Base-by-base conservation (phyloP, 306 rosid species). In the Bauhinia variegata region DNA sequence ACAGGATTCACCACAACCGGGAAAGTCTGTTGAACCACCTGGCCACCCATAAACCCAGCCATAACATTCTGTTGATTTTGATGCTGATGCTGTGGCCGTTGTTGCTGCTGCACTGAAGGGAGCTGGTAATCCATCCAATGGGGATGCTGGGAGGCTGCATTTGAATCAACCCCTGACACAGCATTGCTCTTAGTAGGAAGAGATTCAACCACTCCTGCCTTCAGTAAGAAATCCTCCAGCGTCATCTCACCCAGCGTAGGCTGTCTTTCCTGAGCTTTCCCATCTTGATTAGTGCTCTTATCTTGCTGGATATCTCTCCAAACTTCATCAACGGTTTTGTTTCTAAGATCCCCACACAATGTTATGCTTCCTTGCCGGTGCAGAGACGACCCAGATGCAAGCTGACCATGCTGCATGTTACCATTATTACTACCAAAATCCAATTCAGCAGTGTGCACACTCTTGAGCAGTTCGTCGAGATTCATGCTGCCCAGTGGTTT, bases 251-350 rank as follows among this genome's bases (percentile, higher is more conserved):
- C 97, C 11, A 88, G 78, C 39, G 97, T 86, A 64, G 86, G 77
- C 11, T 80, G 91, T 67, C 86, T 82, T 37, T 88, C 95, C 51
- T 79, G 88, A 5, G 86, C 36, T 62, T 80, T 75, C 82, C 62
- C 79, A 51, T 86, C 86, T 54, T 61, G 38, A 47, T 51, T 70
- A 13, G 4, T 10, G 51, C 80, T 58, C 75, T 90, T 90, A 71
- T 78, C 80, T 56, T 80, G 87, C 42, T 89, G 97, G 68, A 95
- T 95, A 61, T 95, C 95, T 77, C 74, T 88, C 99, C 97, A 93
- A 75, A 93, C 95, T 84, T 93, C 99, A 80, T 93, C 97, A 16
- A 93, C 92, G 5, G 99, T 93, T 83, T 88, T 93, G 78, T 93
- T 93, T 61, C 90, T 86, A 62, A 93, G 76, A 23, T 82, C 87